phyloP scores from a whole-genome alignment of 495 filamentous ascomycete species.

The Daldinia bambusicola region DNA sequence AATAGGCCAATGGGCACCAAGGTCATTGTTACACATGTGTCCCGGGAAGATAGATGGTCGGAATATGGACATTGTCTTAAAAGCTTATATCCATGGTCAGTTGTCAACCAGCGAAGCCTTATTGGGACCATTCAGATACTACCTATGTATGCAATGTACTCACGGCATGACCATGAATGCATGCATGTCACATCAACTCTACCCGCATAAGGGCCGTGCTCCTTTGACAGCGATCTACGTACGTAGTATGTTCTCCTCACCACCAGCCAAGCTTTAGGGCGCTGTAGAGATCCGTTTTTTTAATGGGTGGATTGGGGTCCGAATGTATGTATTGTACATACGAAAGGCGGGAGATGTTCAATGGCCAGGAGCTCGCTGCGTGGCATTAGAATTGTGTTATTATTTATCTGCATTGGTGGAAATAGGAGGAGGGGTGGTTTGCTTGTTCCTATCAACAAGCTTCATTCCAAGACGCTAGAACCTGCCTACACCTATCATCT shows the following conservation, averaged over 20 bases:
- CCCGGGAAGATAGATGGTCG: not conserved
- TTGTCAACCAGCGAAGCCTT: constrained; percentile 9
- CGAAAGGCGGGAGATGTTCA: constrained; percentile 20
- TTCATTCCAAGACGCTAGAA: constrained; percentile 18
- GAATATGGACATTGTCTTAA: constrained; percentile 19
- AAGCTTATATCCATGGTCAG: constrained; percentile 29
- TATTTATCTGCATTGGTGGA: constrained; percentile 31
- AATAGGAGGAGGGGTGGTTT: constrained; percentile 23
- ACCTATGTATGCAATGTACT: constrained; percentile 19
- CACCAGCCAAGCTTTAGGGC: constrained; percentile 19
- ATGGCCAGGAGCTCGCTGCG: constrained; percentile 36
- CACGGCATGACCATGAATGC: constrained; percentile 38
- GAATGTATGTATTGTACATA: constrained; percentile 15
- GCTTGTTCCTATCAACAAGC: constrained; percentile 23
- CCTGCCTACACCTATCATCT: constrained; percentile 43
- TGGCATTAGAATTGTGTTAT: constrained; percentile 20
- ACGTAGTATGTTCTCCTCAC: constrained; percentile 20
- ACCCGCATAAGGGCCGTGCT: constrained; percentile 40
- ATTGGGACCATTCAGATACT: constrained; percentile 3
- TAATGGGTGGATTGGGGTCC: constrained; percentile 31
- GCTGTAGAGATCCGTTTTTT: constrained; percentile 19
- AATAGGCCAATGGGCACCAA: constrained; percentile 7
- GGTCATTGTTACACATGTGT: not conserved
- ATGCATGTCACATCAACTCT: constrained; percentile 45
- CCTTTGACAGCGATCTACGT: constrained; percentile 33